phyloP scores from a whole-genome alignment of 441 rosid genomes.

The Euphorbia celastroides region DNA sequence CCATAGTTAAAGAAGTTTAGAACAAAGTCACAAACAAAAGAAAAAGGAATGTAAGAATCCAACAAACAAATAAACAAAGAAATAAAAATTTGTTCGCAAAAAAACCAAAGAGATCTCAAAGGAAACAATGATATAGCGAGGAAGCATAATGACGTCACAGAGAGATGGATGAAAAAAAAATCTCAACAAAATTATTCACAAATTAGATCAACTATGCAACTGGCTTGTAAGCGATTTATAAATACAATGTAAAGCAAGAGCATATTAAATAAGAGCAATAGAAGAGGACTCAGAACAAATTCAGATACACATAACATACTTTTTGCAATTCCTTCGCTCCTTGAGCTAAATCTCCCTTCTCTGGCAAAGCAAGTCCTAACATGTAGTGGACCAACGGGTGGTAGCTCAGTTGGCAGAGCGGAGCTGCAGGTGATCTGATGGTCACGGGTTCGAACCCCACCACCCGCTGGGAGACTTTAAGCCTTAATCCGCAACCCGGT shows the following conservation, averaged over 20 bases:
- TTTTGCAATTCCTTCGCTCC: constrained; percentile 72
- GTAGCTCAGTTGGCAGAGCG: too few relatives aligned
- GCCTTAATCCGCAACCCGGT: too few relatives aligned
- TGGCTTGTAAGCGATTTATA: background rate
- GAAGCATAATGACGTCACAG: background rate
- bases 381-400: constrained; percentile 86
- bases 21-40: too few relatives aligned
- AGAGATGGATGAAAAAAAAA: background rate
- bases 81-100: too few relatives aligned
- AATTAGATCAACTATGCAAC: background rate
- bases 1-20: background rate
- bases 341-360: constrained; percentile 39
- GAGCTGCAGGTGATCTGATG: too few relatives aligned
- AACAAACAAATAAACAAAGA: background rate
- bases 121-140: background rate
- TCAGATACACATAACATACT: constrained; percentile 27
- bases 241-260: background rate
- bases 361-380: constrained; percentile 78
- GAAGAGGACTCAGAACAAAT: background rate
- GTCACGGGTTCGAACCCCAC: too few relatives aligned
- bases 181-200: background rate
- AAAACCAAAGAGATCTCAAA: background rate
- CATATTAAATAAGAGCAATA: background rate
- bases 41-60: too few relatives aligned
- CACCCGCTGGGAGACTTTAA: too few relatives aligned